Evolutionary conservation across 768 basidiomycete genomes (phyloP).

Genomic region (Tylopilus rubrobrunneus): DNA sequence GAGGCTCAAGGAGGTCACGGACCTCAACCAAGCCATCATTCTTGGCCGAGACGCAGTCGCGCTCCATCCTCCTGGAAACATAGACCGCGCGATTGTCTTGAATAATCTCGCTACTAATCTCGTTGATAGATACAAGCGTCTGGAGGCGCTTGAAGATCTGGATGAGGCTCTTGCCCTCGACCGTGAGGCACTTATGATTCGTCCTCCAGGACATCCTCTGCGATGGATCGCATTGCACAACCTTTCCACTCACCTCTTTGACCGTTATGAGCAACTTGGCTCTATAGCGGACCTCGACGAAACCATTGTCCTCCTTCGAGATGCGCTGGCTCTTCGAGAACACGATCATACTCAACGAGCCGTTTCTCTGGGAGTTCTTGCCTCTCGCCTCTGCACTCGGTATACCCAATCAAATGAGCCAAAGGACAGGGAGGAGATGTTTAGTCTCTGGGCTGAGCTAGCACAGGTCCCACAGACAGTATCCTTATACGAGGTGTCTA

Average conservation of each 20-base stretch:
- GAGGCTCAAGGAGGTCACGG: neutral
- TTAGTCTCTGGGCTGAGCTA: neutral
- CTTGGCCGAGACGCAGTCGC: neutral
- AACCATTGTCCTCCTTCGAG: neutral
- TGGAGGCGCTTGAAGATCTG: neutral
- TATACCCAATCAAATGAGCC: neutral
- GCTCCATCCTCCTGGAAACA: neutral
- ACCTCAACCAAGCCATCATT: neutral
- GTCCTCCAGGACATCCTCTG: neutral
- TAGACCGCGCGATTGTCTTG: neutral
- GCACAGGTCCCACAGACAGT: neutral
- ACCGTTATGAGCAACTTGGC: neutral
- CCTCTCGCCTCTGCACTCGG: neutral
- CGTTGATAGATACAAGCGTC: neutral
- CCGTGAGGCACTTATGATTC: neutral
- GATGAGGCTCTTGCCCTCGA: neutral
- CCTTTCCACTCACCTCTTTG: neutral
- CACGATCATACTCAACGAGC: neutral
- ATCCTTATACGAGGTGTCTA: neutral
- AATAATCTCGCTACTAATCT: neutral
- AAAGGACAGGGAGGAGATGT: neutral
- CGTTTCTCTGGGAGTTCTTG: neutral
- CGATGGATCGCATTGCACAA: neutral
- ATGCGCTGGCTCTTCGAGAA: neutral
- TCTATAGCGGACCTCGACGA: neutral